Percentiles rank a stretch among this genome's conserved stretches.
These are phyloP conservation scores for Colletotrichum lupini DNA, from an alignment of 2,329 filamentous ascomycete species.

Conservation along the genomic window DNA sequence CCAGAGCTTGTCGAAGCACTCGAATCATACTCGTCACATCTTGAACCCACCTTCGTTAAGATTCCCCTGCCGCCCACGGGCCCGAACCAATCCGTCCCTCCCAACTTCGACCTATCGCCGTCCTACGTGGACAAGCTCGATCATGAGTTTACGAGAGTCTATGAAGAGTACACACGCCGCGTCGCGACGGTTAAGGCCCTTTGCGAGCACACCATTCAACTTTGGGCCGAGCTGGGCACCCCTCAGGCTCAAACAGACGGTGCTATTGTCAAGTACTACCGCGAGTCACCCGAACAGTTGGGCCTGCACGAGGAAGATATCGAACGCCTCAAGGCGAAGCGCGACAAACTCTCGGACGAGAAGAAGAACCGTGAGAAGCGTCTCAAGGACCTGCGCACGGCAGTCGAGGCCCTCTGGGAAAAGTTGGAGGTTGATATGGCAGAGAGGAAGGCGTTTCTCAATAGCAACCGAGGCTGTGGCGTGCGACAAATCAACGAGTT, in stretches of 20 bases:
- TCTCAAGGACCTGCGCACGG: constrained; percentile 78
- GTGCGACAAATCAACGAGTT: constrained; percentile 95
- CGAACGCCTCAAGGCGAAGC: constrained; percentile 74
- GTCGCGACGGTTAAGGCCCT: constrained; percentile 79
- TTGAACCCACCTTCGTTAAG: constrained; percentile 88
- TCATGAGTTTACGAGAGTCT: constrained; percentile 91
- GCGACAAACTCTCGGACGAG: constrained; percentile 87
- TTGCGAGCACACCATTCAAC: constrained; percentile 87
- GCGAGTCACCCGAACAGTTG: constrained; percentile 91
- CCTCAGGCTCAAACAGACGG: constrained; percentile 93
- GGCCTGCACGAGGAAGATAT: constrained; percentile 92
- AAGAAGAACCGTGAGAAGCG: constrained; percentile 85
- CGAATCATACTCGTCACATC: constrained; percentile 94
- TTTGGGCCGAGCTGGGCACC: constrained; percentile 96
- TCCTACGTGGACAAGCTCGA: constrained; percentile 89
- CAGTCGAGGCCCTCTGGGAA: constrained; percentile 90
- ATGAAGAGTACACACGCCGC: constrained; percentile 93
- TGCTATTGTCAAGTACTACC: constrained; percentile 87
- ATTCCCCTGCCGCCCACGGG: constrained; percentile 86
- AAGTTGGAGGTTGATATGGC: constrained; percentile 84
- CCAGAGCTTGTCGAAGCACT: constrained; percentile 92
- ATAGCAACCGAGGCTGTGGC: constrained; percentile 89
- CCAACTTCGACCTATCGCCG: constrained; percentile 91
- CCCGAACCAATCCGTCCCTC: constrained; percentile 79
- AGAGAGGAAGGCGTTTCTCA: constrained; percentile 87